Evolutionary conservation across 768 basidiomycete genomes (phyloP), one percentile per base, ranked within the genome.

Genomic region (Albatrellus ellisii): DNA sequence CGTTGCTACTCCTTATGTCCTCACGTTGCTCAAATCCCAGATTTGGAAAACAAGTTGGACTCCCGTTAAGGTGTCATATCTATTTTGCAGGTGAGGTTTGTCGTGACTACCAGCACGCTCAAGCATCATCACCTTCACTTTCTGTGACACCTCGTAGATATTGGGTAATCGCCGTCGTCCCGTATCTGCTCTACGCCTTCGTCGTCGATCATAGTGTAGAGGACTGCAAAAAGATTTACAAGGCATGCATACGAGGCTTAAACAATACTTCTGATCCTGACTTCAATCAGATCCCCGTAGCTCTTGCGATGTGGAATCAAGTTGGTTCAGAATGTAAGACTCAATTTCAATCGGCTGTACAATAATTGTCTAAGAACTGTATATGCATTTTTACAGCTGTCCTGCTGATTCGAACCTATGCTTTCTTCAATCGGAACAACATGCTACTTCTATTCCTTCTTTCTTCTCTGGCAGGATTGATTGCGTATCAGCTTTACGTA

Each of bases 231-330:
- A 73, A 66, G 53, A 79, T 84, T 43, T 88, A 71, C 65, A 79
- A 69, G 64, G 85, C 75, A 43, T 17, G 27, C 41, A 27, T 40
- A n/a, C n/a, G n/a, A n/a, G n/a, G n/a, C 33, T 15, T 35, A 12
- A 14, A 7, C 34, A 2, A 14, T 6, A 17, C 4, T 29, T 25
- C 25, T 31, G 26, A 20, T 5, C 26, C 37, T 24, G 12, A 38
- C 25, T 15, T 7, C 15, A 21, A 43, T 17, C 42, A 86, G 83
- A 75, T 85, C 40, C 84, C 84, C 4, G 84, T 86, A 43, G 77
- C 77, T 5, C 68, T 87, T 37, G 82, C 82, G 14, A 79, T 85
- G 75, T 86, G 82, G 82, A 87, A 87, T 52, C 84, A 86, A 70
- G 81, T 84, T 42, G 77, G 79, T 34, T 81, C 82, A 36, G 80